Conservation (phyloP, 306 rosid species). For the Nissolia schottii region DNA sequence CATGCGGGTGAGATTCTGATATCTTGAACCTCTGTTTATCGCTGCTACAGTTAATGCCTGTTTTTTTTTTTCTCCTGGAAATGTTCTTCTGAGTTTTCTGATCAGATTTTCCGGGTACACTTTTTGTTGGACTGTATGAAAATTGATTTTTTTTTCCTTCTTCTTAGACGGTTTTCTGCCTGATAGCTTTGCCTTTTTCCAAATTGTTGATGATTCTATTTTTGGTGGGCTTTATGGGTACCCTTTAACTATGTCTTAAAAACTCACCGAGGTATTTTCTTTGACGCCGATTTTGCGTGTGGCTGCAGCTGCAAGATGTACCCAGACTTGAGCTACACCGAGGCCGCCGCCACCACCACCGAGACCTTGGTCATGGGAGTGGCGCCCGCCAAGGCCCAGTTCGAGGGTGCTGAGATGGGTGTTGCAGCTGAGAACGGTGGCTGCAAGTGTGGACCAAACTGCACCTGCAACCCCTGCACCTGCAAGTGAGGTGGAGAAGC, state of each 20-base stretch:
- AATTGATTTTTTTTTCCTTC: background rate
- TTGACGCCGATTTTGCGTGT: background rate
- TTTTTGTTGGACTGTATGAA: background rate
- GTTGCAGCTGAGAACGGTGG: slow-evolving; percentile 47
- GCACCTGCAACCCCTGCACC: slow-evolving; percentile 76
- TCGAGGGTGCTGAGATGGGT: slow-evolving; percentile 55
- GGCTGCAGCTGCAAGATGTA: slow-evolving; percentile 55
- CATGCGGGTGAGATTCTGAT: background rate
- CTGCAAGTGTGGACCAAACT: slow-evolving; percentile 75
- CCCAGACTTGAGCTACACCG: slow-evolving; percentile 51
- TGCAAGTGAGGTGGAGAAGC: slow-evolving; percentile 44
- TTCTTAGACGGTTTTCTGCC: background rate
- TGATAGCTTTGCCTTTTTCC: background rate
- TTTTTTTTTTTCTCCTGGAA: background rate
- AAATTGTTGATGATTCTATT: background rate
- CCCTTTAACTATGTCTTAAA: background rate
- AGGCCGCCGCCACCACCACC: slow-evolving; percentile 21
- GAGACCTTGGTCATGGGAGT: slow-evolving; percentile 54
- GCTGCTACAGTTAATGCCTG: background rate
- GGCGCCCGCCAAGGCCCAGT: slow-evolving; percentile 39
- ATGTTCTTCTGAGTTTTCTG: background rate
- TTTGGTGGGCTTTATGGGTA: background rate
- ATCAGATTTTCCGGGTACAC: background rate
- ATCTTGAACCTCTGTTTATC: background rate
- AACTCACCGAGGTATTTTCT: background rate